These are phyloP conservation scores for Capsella bursapastoris DNA, from an alignment of 345 rosid genomes.

Conservation along the genomic window DNA sequence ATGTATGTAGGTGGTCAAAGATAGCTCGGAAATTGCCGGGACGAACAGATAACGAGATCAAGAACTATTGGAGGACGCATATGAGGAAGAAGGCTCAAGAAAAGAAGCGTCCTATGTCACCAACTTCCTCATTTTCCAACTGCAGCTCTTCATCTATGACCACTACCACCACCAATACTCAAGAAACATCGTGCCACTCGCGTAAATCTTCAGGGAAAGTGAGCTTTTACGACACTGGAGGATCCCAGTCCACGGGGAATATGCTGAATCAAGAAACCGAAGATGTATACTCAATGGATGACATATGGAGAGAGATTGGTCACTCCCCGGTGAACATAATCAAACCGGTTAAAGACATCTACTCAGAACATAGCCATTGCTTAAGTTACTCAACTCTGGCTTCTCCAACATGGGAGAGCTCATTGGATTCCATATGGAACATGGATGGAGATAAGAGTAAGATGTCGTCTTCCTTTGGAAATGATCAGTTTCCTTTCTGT, in stretches of 20 bases:
- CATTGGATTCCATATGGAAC: slow-evolving; percentile 68
- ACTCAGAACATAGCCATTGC: slow-evolving; percentile 51
- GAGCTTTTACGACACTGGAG: slow-evolving; percentile 88
- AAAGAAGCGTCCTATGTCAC: slow-evolving; percentile 52
- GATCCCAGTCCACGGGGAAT: slow-evolving; percentile 54
- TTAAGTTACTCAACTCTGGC: slow-evolving; percentile 53
- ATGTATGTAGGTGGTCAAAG: slow-evolving; percentile 80
- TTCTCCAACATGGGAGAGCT: slow-evolving; percentile 70
- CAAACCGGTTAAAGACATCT: slow-evolving; percentile 58
- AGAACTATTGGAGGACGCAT: slow-evolving; percentile 96
- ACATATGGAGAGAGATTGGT: slow-evolving; percentile 87
- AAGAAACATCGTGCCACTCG: slow-evolving; percentile 48
- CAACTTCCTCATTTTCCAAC: slow-evolving; percentile 61
- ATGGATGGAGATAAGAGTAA: slow-evolving; percentile 67
- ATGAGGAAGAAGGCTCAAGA: slow-evolving; percentile 88
- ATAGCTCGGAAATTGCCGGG: slow-evolving; percentile 94
- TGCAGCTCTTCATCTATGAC: slow-evolving; percentile 60
- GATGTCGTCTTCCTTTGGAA: slow-evolving; percentile 56
- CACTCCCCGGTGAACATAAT: slow-evolving; percentile 54
- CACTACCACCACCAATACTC: slow-evolving; percentile 49
- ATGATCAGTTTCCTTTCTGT: slow-evolving; percentile 47
- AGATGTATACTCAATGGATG: slow-evolving; percentile 72
- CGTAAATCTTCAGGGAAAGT: slow-evolving; percentile 54
- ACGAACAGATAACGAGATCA: slow-evolving; percentile 94
- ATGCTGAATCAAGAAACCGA: slow-evolving; percentile 47